Base-by-base conservation (phyloP, 2,329 filamentous ascomycete genomes). In the Juglanconis sp. region DNA sequence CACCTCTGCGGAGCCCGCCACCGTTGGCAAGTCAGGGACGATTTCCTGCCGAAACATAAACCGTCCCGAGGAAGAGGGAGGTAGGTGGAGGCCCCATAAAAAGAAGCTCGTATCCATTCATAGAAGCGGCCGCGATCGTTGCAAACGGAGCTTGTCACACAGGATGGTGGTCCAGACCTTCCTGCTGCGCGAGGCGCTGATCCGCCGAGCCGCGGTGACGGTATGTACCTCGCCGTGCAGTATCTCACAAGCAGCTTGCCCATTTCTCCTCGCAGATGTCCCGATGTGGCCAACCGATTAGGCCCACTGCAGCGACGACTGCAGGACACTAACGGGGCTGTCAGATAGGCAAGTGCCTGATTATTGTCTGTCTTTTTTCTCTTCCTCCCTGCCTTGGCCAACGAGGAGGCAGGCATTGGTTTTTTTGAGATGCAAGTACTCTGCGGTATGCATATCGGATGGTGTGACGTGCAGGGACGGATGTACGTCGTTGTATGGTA, bases 181-280 rank as follows among this genome's bases (percentile, higher is more conserved):
- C 42, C 8, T 49, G 61, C 11, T 49, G 44, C 44, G 15, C 44
- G 15, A 30, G 44, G 44, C 17, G n/a, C 17, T 46, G 57, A 60
- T 42, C 57, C 57, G 54, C 51, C 46, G 51, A 55, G 54, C 61
- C 61, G 58, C 61, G 36, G 38, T 54, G 47, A 46, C 50, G 42
- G 32, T 47, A 50, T 60, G 57, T 42, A 38, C 32, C 44, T 42
- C 50, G 54, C 53, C 51, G 51, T 58, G 50, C 34, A 53, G 56
- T 50, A 60, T 48, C 49, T 48, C 36, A 51, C 56, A 46, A 36
- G 38, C 57, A 54, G 32, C 44, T 49, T 55, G 50, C 56, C 46
- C 10, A 34, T 42, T 44, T 31, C 30, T 11, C 35, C n/a, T 32
- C 47, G 11, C 42, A 6, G 40, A 30, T 36, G 30, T 40, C 36